A percentile compares a stretch with the other conserved stretches of the same genome.
phyloP scores from a whole-genome alignment of 495 filamentous ascomycete genomes.

The Podospora pseudocomata region DNA sequence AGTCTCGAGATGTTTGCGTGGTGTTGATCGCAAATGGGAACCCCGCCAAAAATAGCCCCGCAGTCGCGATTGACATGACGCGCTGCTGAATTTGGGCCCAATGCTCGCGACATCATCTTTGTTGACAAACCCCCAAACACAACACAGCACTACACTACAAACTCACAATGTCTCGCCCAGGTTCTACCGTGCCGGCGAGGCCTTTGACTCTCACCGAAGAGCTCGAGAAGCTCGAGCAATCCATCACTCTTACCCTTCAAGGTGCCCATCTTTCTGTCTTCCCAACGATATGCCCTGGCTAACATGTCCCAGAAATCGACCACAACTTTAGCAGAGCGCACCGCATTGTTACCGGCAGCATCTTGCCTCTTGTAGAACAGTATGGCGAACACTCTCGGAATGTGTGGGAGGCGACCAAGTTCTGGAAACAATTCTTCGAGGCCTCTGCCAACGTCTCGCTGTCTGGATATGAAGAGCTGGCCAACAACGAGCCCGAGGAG shows the following conservation, averaged over 20 bases:
- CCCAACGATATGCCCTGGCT: slow-evolving; percentile 4
- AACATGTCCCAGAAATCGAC: slow-evolving; percentile 72
- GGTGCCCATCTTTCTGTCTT: slow-evolving; percentile 43
- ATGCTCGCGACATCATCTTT: slow-evolving; percentile 9
- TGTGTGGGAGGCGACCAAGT: slow-evolving; percentile 98
- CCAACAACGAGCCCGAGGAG: slow-evolving; percentile 45
- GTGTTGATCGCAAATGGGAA: neutral
- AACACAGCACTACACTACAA: neutral
- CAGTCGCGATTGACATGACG: slow-evolving; percentile 13
- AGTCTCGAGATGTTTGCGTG: neutral
- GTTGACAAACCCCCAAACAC: slow-evolving; percentile 19
- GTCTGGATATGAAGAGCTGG: slow-evolving; percentile 87
- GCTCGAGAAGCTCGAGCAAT: slow-evolving; percentile 93
- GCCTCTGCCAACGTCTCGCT: slow-evolving; percentile 94
- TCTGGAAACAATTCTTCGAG: slow-evolving; percentile 99
- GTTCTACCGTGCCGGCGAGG: slow-evolving; percentile 55
- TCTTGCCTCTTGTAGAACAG: slow-evolving; percentile 91
- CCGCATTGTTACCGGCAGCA: slow-evolving; percentile 90
- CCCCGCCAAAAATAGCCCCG: slow-evolving; percentile 22
- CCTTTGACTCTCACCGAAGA: slow-evolving; percentile 81
- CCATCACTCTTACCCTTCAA: slow-evolving; percentile 93
- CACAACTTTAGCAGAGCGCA: slow-evolving; percentile 97
- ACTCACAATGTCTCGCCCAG: slow-evolving; percentile 42
- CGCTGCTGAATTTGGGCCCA: slow-evolving; percentile 6
- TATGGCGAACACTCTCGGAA: slow-evolving; percentile 90